Evolutionary conservation across 768 basidiomycete species (phyloP), one percentile per base, ranked within the genome.

Genomic region (Boletales sp.): DNA sequence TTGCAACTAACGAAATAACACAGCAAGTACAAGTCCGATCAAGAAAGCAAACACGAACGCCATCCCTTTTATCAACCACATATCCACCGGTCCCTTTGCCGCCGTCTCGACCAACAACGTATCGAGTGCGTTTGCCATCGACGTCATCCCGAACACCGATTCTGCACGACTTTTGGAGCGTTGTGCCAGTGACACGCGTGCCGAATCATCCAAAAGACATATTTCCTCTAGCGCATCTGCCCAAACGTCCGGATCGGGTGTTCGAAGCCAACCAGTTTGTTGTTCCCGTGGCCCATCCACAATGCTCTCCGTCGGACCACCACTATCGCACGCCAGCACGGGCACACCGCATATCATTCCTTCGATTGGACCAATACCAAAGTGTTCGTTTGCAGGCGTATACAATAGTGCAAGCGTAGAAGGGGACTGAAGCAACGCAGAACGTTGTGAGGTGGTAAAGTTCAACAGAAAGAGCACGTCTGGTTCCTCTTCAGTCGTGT

Each of bases 361-460:
- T 66, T 99, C 95, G 4, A 97, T 80, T 2, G 97, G 95, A 0
- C 87, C 94, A 57, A 99, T 97, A 2, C 95, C 97, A 65, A 98
- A 97, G 66, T 99, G 95, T 61, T 99, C 95, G 66, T 95, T 95
- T 8, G 80, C 73, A 0, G 95, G 97, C 0, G 95, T 99, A 66
- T 99, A 99, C 8, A 99, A 76, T 0, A 98, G 74, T 0, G 81
- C 89, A 14, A 81, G 68, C 0, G 91, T 90, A 5, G 77, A 79
- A 0, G 80, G 65, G 5, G 82, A 77, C 12, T 71, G 79, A 34
- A 99, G 82, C 1, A 98, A 79, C 8, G 85, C 84, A 1, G 88
- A 83, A 29, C 94, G 87, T 64, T 98, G 95, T 1, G 73, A 57
- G 7, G 86, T 87, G 2, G 88, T 85, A 67, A 97, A 94, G 71